Conservation (phyloP, 2,329 filamentous ascomycete genomes). For the Parastagonospora avenae region DNA sequence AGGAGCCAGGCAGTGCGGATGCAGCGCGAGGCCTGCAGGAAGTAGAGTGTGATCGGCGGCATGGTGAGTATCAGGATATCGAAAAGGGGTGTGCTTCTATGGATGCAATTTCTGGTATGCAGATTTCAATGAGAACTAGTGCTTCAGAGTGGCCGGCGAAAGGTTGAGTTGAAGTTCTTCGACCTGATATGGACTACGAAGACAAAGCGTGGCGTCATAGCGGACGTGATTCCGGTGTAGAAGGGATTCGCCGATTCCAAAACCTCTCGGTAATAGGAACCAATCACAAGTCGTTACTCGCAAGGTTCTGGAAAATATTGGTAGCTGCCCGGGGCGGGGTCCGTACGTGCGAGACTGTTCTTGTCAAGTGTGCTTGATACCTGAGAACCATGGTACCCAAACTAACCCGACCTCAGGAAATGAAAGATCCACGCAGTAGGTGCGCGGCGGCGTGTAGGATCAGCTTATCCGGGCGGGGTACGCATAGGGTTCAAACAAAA, state of each 20-base stretch:
- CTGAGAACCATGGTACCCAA: background rate
- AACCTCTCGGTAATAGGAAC: background rate
- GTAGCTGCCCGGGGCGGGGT: background rate
- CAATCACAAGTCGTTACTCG: background rate
- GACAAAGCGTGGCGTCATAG: conserved; percentile 12
- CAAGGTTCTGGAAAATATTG: background rate
- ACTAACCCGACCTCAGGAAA: too few relatives aligned
- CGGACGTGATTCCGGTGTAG: conserved; percentile 16
- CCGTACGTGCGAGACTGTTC: background rate
- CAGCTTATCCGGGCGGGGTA: too few relatives aligned
- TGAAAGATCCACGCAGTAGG: too few relatives aligned
- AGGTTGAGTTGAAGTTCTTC: background rate
- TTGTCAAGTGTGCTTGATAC: background rate
- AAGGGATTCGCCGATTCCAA: background rate
- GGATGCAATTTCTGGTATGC: background rate
- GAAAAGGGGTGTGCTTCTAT: background rate
- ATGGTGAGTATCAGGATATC: conserved; percentile 1
- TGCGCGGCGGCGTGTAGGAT: too few relatives aligned
- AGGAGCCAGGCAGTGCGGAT: conserved; percentile 56
- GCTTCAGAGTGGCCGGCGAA: background rate
- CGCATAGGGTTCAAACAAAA: too few relatives aligned
- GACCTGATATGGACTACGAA: background rate
- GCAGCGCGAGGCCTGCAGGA: conserved; percentile 54
- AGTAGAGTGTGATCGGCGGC: conserved; percentile 51
- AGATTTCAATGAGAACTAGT: background rate